Percentiles rank a stretch among this genome's conserved stretches.
Evolutionary conservation across 257 asterid species (phyloP).

Genomic region (Nicotiana obtusifolia): DNA sequence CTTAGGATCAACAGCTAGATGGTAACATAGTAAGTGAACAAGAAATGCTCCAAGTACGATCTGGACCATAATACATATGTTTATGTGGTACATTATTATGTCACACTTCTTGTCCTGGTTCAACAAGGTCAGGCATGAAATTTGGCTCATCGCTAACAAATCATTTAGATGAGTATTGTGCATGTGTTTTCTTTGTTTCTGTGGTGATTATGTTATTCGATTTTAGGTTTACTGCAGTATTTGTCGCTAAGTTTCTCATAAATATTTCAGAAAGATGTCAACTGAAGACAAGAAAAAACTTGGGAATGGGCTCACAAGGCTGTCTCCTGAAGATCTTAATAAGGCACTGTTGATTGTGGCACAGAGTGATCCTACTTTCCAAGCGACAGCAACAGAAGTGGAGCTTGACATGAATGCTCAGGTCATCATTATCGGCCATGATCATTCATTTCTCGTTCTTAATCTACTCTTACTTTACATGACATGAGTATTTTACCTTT

Average conservation of each 20-base stretch:
- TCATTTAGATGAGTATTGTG: background rate
- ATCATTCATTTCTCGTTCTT: background rate
- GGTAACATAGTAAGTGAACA: background rate
- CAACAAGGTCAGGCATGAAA: background rate
- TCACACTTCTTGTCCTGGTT: background rate
- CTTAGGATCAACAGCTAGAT: background rate
- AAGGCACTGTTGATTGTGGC: conserved; percentile 67
- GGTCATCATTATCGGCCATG: conserved; percentile 28
- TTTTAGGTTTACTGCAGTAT: background rate
- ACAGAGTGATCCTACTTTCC: conserved; percentile 53
- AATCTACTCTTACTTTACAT: background rate
- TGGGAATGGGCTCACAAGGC: conserved; percentile 56
- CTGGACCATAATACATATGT: background rate
- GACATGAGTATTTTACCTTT: background rate
- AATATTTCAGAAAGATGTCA: conserved; percentile 59
- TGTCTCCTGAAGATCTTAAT: conserved; percentile 64
- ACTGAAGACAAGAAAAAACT: conserved; percentile 78
- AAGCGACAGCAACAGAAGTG: conserved; percentile 50
- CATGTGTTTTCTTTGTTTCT: background rate
- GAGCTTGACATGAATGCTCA: conserved; percentile 76
- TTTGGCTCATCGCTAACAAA: background rate
- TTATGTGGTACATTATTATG: background rate
- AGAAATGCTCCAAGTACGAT: background rate
- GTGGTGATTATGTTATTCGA: background rate
- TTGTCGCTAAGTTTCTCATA: background rate